Base-by-base conservation (phyloP, 1,284 basidiomycete species). In the Tilletia horrida region DNA sequence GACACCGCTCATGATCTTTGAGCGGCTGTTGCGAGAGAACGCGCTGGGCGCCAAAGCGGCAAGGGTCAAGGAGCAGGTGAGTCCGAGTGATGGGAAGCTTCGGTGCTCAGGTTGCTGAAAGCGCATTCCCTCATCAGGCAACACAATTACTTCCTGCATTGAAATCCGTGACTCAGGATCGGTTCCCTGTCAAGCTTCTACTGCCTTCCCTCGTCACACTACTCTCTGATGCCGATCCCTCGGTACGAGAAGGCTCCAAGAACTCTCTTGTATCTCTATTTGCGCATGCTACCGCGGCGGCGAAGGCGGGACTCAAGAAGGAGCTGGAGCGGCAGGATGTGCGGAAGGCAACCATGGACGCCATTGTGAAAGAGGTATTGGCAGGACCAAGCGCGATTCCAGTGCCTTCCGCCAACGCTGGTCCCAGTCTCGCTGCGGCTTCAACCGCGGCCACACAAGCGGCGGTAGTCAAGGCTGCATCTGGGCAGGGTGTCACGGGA, bases 251-350 rank as follows among this genome's bases (percentile, higher is more conserved):
- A 67, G 89, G 88, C 76, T 90, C 95, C 0, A 87, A 89, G 63
- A 85, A 87, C 75, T 89, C 92, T 0, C 86, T 93, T 61, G 86
- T 96, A 16, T 88, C 90, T 69, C 86, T 98, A 55, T 93, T 97
- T 77, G 88, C 91, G 0, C 89, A 89, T 13, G 87, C 91, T 0
- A 86, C 87, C 0, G 88, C 94, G 74, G 89, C 88, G 8, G 95
- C 94, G 2, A 89, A 91, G 62, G 87, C 92, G 0, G 94, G 97
- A 80, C 85, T 98, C 65, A 97, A 97, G 84, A 93, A 91, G 80
- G 91, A 93, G 80, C 86, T 98, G 85, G 83, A 87, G 1, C 91
- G 90, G 81, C 90, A 90, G 81, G 87, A 86, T 62, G 90, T 95
- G 43, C 87, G 93, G 57, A 96, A 95, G 83, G 88, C 88, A 6